Percentiles rank a stretch among this genome's conserved stretches.
These are phyloP conservation scores for Hirsutella minnesotensis DNA, from an alignment of 2,329 filamentous ascomycete genomes.

Conservation along the genomic window DNA sequence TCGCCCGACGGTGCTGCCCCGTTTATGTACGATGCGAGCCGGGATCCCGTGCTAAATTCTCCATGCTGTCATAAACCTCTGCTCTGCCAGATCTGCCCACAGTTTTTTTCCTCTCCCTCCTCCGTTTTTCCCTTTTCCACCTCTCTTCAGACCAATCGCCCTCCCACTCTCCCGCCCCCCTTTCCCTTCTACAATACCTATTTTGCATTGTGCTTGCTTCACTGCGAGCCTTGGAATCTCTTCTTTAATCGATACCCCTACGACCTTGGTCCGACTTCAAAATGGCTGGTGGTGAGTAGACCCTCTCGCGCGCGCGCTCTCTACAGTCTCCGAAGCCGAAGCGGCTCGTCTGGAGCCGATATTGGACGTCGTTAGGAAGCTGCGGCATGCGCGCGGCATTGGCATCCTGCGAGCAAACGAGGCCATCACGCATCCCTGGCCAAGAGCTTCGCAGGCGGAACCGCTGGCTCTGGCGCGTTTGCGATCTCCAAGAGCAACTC, in stretches of 20 bases:
- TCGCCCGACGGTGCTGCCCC: background rate
- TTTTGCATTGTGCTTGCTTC: conserved; percentile 4
- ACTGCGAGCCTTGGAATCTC: conserved; percentile 4
- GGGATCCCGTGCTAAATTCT: conserved; percentile 11
- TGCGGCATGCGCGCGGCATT: no score
- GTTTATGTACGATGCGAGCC: conserved; percentile 2
- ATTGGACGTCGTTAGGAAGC: no score
- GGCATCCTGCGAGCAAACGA: no score
- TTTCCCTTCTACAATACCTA: conserved; percentile 8
- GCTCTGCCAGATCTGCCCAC: conserved; percentile 1
- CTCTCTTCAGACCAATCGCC: background rate
- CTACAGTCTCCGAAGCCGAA: no score
- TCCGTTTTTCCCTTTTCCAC: background rate
- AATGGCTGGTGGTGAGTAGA: conserved; percentile 35
- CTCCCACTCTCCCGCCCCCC: conserved; percentile 1
- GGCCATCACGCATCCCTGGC: no score
- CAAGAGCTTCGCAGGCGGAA: no score
- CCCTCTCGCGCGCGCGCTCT: conserved; percentile 2
- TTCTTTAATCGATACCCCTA: conserved; percentile 1
- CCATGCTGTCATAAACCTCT: conserved; percentile 27
- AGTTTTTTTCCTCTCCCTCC: background rate
- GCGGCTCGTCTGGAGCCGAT: no score
- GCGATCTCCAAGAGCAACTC: no score
- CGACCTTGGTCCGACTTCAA: conserved; percentile 15
- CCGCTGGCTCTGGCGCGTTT: no score